phyloP scores from a whole-genome alignment of 164 flowering plant species.

The Magnolia changhungtana region DNA sequence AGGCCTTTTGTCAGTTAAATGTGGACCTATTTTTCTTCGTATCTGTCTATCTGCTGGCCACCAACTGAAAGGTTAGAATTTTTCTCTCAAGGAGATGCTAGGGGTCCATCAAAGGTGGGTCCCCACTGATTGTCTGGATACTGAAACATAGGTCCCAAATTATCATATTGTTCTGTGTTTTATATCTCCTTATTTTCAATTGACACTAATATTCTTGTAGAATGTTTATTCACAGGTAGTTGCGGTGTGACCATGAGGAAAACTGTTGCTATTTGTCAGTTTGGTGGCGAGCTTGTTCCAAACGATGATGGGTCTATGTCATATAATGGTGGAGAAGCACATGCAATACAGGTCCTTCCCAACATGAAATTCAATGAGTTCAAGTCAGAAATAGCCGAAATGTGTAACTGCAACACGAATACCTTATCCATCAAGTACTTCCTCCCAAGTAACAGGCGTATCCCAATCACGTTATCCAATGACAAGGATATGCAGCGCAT shows the following conservation, averaged over 20 bases:
- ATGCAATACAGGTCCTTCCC: conserved; percentile 52
- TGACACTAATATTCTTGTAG: background rate
- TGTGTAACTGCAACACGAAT: conserved; percentile 41
- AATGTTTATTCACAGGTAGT: background rate
- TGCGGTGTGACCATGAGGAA: background rate
- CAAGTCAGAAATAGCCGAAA: conserved; percentile 59
- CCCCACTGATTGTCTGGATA: no score
- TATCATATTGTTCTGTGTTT: background rate
- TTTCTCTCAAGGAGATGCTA: background rate
- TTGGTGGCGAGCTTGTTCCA: conserved; percentile 62
- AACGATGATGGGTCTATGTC: conserved; percentile 58
- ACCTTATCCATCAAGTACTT: conserved; percentile 64
- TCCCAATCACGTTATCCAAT: conserved; percentile 54
- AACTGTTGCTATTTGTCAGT: conserved; percentile 30
- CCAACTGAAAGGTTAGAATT: background rate
- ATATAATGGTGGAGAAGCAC: conserved; percentile 77
- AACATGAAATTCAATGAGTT: conserved; percentile 58
- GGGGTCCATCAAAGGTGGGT: background rate
- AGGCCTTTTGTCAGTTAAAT: no score
- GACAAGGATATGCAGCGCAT: conserved; percentile 69
- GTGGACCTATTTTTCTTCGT: background rate
- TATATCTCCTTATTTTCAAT: background rate
- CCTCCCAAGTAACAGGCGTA: conserved; percentile 63
- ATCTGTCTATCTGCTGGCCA: background rate
- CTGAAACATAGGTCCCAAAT: no score